A percentile compares a stretch with the other conserved stretches of the same genome.
These are phyloP conservation scores for Mycena olivaceomarginata DNA, from an alignment of 768 basidiomycete genomes.

Conservation along the genomic window DNA sequence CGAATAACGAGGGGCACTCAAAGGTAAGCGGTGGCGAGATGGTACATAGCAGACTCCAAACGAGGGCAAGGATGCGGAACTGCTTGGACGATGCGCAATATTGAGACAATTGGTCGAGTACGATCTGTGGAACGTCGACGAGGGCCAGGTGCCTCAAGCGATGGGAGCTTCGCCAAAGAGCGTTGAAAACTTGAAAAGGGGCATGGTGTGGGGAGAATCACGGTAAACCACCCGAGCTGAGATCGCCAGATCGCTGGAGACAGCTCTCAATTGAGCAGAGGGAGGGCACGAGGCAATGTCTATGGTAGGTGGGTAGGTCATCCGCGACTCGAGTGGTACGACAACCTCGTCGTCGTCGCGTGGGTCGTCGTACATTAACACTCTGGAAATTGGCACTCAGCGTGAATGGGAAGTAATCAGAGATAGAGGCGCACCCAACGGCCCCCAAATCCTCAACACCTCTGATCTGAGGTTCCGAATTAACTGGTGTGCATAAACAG, in stretches of 20 bases:
- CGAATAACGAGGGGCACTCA: background rate
- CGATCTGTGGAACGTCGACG: background rate
- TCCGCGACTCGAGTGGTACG: too few species aligned
- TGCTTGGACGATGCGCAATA: background rate
- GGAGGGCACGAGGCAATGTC: background rate
- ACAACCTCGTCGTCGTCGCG: constrained; percentile 73
- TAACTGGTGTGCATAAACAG: constrained; percentile 7
- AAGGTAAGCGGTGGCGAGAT: background rate
- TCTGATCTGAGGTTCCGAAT: constrained; percentile 72
- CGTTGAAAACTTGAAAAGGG: background rate
- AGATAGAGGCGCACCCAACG: constrained; percentile 60
- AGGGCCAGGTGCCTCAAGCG: background rate
- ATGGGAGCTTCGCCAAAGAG: background rate
- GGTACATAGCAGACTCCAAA: background rate
- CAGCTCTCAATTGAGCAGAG: background rate
- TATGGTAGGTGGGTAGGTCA: too few species aligned
- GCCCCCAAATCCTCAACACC: constrained; percentile 91
- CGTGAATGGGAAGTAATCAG: background rate
- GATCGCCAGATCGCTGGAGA: constrained; percentile 5
- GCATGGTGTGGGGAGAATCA: background rate
- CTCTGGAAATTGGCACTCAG: constrained; percentile 35
- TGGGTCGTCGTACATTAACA: constrained; percentile 91
- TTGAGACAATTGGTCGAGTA: background rate
- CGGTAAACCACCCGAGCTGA: constrained; percentile 8
- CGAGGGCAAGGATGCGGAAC: background rate